A percentile compares a stretch with the other conserved stretches of the same genome.
Conservation (phyloP, 1,284 basidiomycete genomes). For the Albatrellus sp. region DNA sequence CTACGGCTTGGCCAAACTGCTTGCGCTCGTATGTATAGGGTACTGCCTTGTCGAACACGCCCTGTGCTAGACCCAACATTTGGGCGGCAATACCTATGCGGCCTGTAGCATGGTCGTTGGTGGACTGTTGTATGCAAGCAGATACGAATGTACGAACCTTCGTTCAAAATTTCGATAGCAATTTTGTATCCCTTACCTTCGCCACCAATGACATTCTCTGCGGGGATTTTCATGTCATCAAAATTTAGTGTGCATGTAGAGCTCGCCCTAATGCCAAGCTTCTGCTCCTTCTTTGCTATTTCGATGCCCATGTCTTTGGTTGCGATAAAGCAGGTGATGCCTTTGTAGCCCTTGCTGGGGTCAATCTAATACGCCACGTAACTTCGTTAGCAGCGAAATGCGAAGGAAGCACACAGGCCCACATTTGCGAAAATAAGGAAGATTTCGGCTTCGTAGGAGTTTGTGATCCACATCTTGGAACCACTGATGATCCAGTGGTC, state of each 20-base stretch:
- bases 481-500: constrained; percentile 84
- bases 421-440: constrained; percentile 93
- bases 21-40: constrained; percentile 88
- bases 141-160: constrained; percentile 36
- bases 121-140: not conserved
- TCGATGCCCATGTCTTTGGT: constrained; percentile 95
- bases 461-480: constrained; percentile 99
- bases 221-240: constrained; percentile 88
- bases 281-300: constrained; percentile 98
- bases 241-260: constrained; percentile 95
- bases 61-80: constrained; percentile 95
- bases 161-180: constrained; percentile 96
- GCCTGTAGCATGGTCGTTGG: constrained; percentile 22
- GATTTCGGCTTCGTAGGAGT: constrained; percentile 91
- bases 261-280: constrained; percentile 94
- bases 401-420: constrained; percentile 12
- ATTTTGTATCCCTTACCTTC: constrained; percentile 96
- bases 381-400: not conserved
- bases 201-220: constrained; percentile 88
- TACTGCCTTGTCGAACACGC: constrained; percentile 88
- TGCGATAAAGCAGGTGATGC: constrained; percentile 95
- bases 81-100: constrained; percentile 97
- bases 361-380: constrained; percentile 41
- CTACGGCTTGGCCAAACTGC: constrained; percentile 91
- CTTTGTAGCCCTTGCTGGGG: constrained; percentile 94